Evolutionary conservation across 257 asterid species (phyloP), one percentile per base, ranked within the genome.

Genomic region (Solanum bulbocastanum): DNA sequence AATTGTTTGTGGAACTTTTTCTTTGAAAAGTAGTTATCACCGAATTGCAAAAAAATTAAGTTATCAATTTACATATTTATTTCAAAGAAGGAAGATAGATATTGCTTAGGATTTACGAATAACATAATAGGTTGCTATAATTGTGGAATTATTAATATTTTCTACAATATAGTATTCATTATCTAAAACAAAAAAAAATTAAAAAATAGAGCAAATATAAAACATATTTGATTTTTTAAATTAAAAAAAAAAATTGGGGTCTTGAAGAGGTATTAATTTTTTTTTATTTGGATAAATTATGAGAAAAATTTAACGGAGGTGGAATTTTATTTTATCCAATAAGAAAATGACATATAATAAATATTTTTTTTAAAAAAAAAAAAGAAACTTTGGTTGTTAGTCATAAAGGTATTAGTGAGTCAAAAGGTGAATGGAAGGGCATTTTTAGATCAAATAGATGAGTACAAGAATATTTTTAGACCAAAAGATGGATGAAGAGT

Each of bases 301-400:
- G n/a, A 56, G 10, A 56, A 52, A 56, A 56, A 18, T 18, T 56
- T 20, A 56, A 56, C n/a, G 10, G 23, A 18, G 23, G n/a, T 56
- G n/a, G 20, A 56, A 18, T 16, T 18, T 56, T 56, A 56, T 18
- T 56, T 56, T 18, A 56, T 56, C 65, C n/a, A 7, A 56, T 18
- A 56, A 18, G 65, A 56, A 56, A 56, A 56, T 56, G 65, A 56
- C 65, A 56, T n/a, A 15, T 49, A 40, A 40, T 40, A 15, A 5
- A 15, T 49, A 14, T 4, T 13, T 4, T 0, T 4, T 13, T 4
- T 46, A 0, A 0, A 14, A 14, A 46, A 42, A 46, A 14, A 49
- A 56, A 6, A 18, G n/a, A 56, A 56, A 20, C 4, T 56, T 56
- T 56, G 65, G 65, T 56, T 18, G n/a, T 18, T 18, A 56, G 23